Evolutionary conservation across 2,329 filamentous ascomycete genomes (phyloP), one percentile per base, ranked within the genome.

Genomic region (Fusarium anguioides): DNA sequence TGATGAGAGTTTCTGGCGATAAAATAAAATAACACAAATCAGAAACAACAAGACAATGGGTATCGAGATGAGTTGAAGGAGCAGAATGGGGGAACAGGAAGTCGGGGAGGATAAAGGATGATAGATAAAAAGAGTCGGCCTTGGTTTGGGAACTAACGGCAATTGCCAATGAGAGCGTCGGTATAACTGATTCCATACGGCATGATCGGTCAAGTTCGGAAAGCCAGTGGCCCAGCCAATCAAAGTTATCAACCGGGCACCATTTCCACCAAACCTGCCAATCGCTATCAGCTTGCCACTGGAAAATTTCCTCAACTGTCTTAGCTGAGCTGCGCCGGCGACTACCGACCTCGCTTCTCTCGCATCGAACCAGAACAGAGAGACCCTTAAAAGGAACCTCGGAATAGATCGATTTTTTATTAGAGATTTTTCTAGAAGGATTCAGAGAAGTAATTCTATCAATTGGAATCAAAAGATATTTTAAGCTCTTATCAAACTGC

Each of bases 181-280:
- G 50, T 66, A 72, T 64, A 70, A 70, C 52, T 52, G 51, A 39
- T 41, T 36, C 63, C 59, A 62, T 33, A 39, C 63, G 46, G 37
- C 42, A 61, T 61, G 36, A 49, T 73, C 71, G 71, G 69, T 66
- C 68, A 68, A 64, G 60, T 60, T 73, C 71, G 71, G 71, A 56
- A 73, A 68, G 57, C 44, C 41, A 31, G 59, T 26, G 21, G 9
- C 12, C 9, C 1, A 6, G 5, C 63, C 66, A 69, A 68, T 68
- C 36, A 60, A 20, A 37, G n/a, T 3, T 1, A 5, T 2, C 15
- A 45, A 37, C 36, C 27, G 7, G 23, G 35, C 35, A 27, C 42
- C 39, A 9, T 35, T 26, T 39, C 46, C 40, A 54, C 44, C n/a
- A 11, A 10, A 47, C 42, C 24, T 48, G 15, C 64, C 64, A 68